Evolutionary conservation across 257 asterid genomes (phyloP).

Genomic region (Cruciata laevipes): DNA sequence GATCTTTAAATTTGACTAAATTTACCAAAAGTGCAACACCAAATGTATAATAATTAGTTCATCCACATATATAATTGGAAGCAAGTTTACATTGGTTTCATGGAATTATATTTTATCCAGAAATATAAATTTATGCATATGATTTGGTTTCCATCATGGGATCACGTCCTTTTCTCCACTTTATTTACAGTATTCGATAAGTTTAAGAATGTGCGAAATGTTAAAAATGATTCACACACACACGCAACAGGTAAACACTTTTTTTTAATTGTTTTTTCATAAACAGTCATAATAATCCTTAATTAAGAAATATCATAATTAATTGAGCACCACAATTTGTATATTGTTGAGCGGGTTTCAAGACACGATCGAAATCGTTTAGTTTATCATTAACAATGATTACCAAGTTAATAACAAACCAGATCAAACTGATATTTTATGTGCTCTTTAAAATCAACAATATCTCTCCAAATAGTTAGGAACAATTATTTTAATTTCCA

Average conservation of each 20-base stretch:
- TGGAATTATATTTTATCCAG: background rate
- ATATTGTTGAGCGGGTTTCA: slow-evolving; percentile 6
- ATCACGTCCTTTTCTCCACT: slow-evolving; percentile 10
- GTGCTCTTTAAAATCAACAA: background rate
- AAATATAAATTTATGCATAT: background rate
- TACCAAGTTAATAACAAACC: background rate
- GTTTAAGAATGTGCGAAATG: slow-evolving; percentile 10
- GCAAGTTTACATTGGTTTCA: background rate
- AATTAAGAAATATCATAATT: background rate
- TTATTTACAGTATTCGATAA: slow-evolving; percentile 2
- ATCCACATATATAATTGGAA: background rate
- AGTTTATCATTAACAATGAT: slow-evolving; percentile 1
- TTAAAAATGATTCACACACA: background rate
- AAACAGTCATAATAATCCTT: background rate
- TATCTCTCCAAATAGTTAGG: slow-evolving; percentile 13
- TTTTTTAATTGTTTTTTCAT: too few relatives aligned
- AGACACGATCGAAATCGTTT: background rate
- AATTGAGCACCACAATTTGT: background rate
- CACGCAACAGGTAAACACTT: background rate
- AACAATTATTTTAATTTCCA: slow-evolving; percentile 2
- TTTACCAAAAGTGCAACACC: background rate
- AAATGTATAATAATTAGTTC: background rate
- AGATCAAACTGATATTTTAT: slow-evolving; percentile 2
- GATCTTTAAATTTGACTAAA: background rate
- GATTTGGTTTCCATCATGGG: slow-evolving; percentile 12